Evolutionary conservation across 1,284 basidiomycete genomes (phyloP).

Genomic region (Malassezia globosa): DNA sequence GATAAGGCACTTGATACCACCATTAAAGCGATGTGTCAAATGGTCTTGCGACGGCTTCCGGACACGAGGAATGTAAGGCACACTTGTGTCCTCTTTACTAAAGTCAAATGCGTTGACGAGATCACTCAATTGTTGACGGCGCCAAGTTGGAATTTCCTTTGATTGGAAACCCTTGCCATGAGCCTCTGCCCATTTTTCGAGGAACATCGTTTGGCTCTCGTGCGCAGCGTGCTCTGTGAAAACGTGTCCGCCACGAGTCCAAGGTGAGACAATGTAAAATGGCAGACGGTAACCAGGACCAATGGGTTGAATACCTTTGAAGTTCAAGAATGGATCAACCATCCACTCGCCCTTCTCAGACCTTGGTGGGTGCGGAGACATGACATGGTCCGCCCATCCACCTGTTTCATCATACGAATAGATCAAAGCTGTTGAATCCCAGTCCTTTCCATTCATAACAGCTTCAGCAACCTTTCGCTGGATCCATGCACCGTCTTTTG

Average conservation of each 20-base stretch:
- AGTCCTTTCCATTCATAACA: conserved; percentile 24
- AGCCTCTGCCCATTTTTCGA: conserved; percentile 33
- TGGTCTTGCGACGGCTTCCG: conserved; percentile 14
- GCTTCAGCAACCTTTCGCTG: conserved; percentile 35
- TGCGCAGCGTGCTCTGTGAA: conserved; percentile 31
- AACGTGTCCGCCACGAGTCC: conserved; percentile 27
- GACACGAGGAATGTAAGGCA: conserved; percentile 14
- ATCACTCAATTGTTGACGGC: conserved; percentile 27
- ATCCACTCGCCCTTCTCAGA: conserved; percentile 21
- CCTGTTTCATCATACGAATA: conserved; percentile 38
- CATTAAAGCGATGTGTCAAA: conserved; percentile 18
- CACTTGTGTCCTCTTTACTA: conserved; percentile 16
- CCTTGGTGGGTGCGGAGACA: conserved; percentile 17
- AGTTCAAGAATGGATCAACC: conserved; percentile 21
- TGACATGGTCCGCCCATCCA: conserved; percentile 34
- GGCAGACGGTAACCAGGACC: conserved; percentile 38
- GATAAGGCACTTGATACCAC: conserved; percentile 15
- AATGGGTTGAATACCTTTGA: conserved; percentile 19
- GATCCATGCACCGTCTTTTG: conserved; percentile 29
- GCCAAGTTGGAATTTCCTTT: conserved; percentile 26
- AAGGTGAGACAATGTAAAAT: conserved; percentile 32
- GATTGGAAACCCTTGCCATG: conserved; percentile 25
- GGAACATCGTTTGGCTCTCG: conserved; percentile 29
- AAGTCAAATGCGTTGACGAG: conserved; percentile 35
- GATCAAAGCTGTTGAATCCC: conserved; percentile 24